Base-by-base conservation (phyloP, 1,139 yeast genomes). In the Geotrichum histeridarum region DNA sequence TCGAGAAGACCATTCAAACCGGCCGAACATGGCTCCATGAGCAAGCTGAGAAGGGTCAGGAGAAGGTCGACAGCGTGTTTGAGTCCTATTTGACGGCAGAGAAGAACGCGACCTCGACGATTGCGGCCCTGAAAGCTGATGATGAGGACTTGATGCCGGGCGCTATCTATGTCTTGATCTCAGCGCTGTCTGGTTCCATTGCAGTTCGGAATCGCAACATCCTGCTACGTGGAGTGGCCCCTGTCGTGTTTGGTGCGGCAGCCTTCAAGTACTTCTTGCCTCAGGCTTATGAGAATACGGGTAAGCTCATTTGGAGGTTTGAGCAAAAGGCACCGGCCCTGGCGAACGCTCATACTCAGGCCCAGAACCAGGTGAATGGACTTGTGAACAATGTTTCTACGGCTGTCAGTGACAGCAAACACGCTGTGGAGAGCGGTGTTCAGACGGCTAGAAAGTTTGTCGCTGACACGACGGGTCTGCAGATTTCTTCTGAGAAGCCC, bases 231-330 rank as follows among this genome's bases (percentile, higher is more conserved):
- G 72, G 78, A 3, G 60, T 80, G 0, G 75, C 82, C 11, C 98
- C 98, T 1, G 57, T 85, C 2, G 70, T 77, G 0, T 77, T 86
- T 51, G 96, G 95, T 14, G 62, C 80, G 17, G 78, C 77, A 11
- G 84, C 95, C 1, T 88, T 90, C 72, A 80, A 77, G 57, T 79
- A 82, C 69, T 84, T 86, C 61, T 76, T 91, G 63, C 99, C 99
- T 30, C 72, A 77, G 46, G 90, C 99, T 0, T 88, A 80, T 64
- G 67, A 68, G 42, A 89, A 87, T 67, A 82, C 91, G 8, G 73
- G 78, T 22, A 71, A 73, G 9, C 81, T 85, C 60, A 70, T 81
- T 2, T 84, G 91, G 82, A 75, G 74, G 53, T 75, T 82, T 60
- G 96, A 93, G 70, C 75, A 82, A 67, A 70, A 77, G 56, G 73